Conservation (phyloP, 2,329 filamentous ascomycete genomes). For the Byssochlamys sp. region DNA sequence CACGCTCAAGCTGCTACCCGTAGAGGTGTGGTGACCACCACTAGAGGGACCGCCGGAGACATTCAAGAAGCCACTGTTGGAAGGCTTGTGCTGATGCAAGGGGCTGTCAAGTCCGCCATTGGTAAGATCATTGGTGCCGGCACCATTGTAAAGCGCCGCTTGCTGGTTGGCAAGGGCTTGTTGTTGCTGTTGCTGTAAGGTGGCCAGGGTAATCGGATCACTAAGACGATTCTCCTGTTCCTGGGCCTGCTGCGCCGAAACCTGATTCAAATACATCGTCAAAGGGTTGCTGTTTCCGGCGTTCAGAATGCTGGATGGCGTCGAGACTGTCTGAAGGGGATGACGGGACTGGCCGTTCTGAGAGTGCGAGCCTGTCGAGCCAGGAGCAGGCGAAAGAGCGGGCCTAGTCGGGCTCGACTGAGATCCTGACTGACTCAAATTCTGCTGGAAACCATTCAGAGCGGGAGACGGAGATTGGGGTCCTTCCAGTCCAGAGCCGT, state of each 20-base stretch:
- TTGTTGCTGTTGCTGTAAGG: conserved; percentile 53
- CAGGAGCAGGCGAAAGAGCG: conserved; percentile 44
- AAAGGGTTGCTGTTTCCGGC: conserved; percentile 73
- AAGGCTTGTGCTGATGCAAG: conserved; percentile 50
- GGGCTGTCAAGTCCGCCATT: conserved; percentile 42
- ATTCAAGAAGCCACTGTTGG: conserved; percentile 52
- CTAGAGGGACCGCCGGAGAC: conserved; percentile 51
- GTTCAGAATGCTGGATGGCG: conserved; percentile 67
- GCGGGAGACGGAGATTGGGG: conserved; percentile 46
- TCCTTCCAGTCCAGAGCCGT: conserved; percentile 43
- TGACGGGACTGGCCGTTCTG: conserved; percentile 51
- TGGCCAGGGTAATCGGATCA: conserved; percentile 32
- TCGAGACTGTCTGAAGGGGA: conserved; percentile 45
- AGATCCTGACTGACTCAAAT: conserved; percentile 44
- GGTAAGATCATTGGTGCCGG: conserved; percentile 54
- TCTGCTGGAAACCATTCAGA: conserved; percentile 49
- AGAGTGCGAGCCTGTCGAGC: conserved; percentile 40
- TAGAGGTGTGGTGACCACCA: conserved; percentile 62
- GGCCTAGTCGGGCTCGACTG: conserved; percentile 54
- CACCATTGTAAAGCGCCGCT: conserved; percentile 67
- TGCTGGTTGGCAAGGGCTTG: conserved; percentile 62
- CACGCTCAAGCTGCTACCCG: conserved; percentile 45
- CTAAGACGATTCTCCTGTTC: conserved; percentile 51
- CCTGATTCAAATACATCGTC: conserved; percentile 84
- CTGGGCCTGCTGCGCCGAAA: conserved; percentile 50